Conservation (phyloP, 345 rosid genomes). For the Lumnitzera littorea region DNA sequence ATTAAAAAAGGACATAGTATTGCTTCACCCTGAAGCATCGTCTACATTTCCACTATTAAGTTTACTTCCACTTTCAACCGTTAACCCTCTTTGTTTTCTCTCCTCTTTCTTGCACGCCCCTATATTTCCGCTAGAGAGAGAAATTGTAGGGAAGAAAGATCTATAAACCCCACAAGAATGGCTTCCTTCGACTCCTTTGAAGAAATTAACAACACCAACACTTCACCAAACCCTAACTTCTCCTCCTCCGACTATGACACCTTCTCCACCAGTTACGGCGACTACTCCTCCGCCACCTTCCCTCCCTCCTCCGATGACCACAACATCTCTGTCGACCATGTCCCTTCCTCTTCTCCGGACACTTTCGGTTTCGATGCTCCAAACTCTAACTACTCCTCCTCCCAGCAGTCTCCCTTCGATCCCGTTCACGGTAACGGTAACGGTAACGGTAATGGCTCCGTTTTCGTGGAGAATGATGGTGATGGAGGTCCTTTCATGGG, state of each 20-base stretch:
- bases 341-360: slow-evolving; percentile 30
- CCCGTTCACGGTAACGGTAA: slow-evolving; percentile 49
- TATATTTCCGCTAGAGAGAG: no score
- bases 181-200: slow-evolving; percentile 43
- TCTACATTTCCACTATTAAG: no score
- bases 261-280: slow-evolving; percentile 24
- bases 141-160: no score
- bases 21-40: no score
- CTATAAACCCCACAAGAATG: neutral
- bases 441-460: slow-evolving; percentile 30
- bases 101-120: no score
- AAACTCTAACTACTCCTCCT: slow-evolving; percentile 24
- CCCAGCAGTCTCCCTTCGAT: slow-evolving; percentile 33
- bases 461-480: slow-evolving; percentile 13
- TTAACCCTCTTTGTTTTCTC: no score
- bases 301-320: slow-evolving; percentile 12
- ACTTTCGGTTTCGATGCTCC: slow-evolving; percentile 43
- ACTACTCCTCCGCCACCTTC: slow-evolving; percentile 38
- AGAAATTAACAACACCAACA: slow-evolving; percentile 32
- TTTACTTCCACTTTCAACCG: no score
- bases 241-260: slow-evolving; percentile 32
- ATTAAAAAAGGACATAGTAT: no score
- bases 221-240: slow-evolving; percentile 23
- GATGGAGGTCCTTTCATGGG: slow-evolving; percentile 33
- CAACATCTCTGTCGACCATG: slow-evolving; percentile 39